Evolutionary conservation across 2,329 filamentous ascomycete genomes (phyloP).

Genomic region (Daldinia sp.): DNA sequence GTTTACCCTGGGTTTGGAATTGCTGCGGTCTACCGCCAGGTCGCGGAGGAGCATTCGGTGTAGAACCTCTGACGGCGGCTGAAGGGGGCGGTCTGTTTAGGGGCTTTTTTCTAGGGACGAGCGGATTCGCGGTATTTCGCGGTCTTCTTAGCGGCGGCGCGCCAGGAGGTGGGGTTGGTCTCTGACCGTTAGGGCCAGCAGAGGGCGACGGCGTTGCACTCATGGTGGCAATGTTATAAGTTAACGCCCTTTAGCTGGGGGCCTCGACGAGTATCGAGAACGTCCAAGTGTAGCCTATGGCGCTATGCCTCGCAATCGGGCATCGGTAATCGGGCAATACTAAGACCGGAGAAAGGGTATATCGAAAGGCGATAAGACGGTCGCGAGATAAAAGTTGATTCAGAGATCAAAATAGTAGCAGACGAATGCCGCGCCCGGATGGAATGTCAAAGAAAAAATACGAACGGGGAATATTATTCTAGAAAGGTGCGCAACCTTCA

Average conservation of each 20-base stretch:
- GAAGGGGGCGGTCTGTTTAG: slow-evolving; percentile 53
- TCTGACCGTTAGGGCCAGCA: slow-evolving; percentile 60
- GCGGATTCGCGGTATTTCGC: slow-evolving; percentile 67
- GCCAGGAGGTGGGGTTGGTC: slow-evolving; percentile 60
- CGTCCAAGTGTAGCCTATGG: slow-evolving; percentile 20
- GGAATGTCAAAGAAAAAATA: slow-evolving; percentile 6
- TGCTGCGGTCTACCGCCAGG: slow-evolving; percentile 41
- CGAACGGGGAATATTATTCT: slow-evolving; percentile 9
- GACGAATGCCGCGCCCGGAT: slow-evolving; percentile 16
- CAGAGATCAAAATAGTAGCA: slow-evolving; percentile 6
- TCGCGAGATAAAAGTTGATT: slow-evolving; percentile 20
- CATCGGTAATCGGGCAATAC: not conserved
- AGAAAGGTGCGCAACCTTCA: slow-evolving; percentile 14
- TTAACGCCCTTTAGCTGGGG: slow-evolving; percentile 13
- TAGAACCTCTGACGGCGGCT: slow-evolving; percentile 47
- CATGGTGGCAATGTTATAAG: slow-evolving; percentile 49
- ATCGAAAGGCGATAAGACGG: not conserved
- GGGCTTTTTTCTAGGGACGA: slow-evolving; percentile 71
- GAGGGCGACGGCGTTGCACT: slow-evolving; percentile 58
- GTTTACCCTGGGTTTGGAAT: slow-evolving; percentile 36
- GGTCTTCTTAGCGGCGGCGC: slow-evolving; percentile 57
- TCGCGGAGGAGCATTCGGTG: slow-evolving; percentile 35
- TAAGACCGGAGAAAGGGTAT: not conserved
- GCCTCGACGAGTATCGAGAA: slow-evolving; percentile 18
- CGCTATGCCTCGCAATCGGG: slow-evolving; percentile 34